A percentile compares a stretch with the other conserved stretches of the same genome.
Evolutionary conservation across 495 filamentous ascomycete species (phyloP).

Genomic region (Aspergillus bertholletiae): DNA sequence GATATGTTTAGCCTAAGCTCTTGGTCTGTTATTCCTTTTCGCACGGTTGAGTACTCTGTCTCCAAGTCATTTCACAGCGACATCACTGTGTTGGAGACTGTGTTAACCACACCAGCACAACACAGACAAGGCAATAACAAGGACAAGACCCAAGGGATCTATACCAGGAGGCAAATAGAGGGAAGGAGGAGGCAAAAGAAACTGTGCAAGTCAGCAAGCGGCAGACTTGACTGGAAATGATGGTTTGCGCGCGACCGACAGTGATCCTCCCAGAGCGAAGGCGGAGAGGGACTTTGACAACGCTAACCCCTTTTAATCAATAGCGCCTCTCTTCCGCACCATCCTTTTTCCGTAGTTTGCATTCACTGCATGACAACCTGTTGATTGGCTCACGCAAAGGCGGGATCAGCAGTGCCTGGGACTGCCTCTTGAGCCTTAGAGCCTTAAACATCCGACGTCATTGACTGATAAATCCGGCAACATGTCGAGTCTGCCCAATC

Average conservation of each 20-base stretch:
- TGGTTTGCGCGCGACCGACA: conserved; percentile 46
- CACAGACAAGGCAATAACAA: neutral
- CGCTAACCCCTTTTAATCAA: conserved; percentile 26
- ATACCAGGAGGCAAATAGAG: neutral
- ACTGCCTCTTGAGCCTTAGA: neutral
- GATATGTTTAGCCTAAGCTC: conserved; percentile 12
- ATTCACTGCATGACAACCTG: neutral
- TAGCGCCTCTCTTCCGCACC: conserved; percentile 12
- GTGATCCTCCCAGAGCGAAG: conserved; percentile 34
- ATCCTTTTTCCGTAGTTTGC: conserved; percentile 16
- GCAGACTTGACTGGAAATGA: conserved; percentile 17
- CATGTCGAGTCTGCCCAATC: neutral
- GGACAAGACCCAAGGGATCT: neutral
- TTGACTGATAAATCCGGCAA: conserved; percentile 6
- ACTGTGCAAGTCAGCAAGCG: conserved; percentile 13
- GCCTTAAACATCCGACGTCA: conserved; percentile 17
- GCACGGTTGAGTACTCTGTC: conserved; percentile 22
- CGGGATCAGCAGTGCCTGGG: conserved; percentile 1
- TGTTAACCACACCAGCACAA: conserved; percentile 11
- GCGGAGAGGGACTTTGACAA: conserved; percentile 37
- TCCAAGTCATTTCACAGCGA: conserved; percentile 24
- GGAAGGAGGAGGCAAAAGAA: conserved; percentile 7
- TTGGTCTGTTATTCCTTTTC: conserved; percentile 16
- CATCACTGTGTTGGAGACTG: conserved; percentile 20
- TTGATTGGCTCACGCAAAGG: conserved; percentile 9